These are phyloP conservation scores for Zhuliangozyma parablackwelliae DNA, from an alignment of 1,139 yeast species.

Conservation along the genomic window DNA sequence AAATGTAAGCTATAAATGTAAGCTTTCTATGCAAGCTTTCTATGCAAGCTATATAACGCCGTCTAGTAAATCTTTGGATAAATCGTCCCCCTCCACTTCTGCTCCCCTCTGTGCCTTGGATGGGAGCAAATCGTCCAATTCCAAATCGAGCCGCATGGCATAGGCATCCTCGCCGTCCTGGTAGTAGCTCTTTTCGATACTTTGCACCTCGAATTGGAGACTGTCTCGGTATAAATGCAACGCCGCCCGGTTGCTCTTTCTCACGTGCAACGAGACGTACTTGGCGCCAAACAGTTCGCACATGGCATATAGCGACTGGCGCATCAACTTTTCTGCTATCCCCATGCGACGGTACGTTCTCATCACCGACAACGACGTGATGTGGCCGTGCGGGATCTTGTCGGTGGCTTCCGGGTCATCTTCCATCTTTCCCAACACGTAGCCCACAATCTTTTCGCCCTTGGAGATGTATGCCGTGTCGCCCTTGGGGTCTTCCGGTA, in stretches of 20 bases:
- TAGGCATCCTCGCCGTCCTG: constrained; percentile 99
- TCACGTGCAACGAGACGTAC: constrained; percentile 87
- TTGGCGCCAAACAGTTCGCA: constrained; percentile 80
- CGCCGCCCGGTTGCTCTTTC: constrained; percentile 93
- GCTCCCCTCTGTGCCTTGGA: constrained; percentile 43
- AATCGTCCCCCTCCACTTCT: constrained; percentile 41
- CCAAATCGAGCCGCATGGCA: constrained; percentile 74
- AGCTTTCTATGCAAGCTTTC: too few relatives aligned
- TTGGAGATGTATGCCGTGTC: constrained; percentile 54
- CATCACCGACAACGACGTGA: constrained; percentile 92
- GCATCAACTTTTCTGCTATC: constrained; percentile 87
- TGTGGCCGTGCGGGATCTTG: constrained; percentile 84
- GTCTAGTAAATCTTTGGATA: constrained; percentile 34
- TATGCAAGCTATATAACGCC: constrained; percentile 11
- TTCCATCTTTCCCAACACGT: constrained; percentile 93
- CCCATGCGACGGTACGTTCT: constrained; percentile 95
- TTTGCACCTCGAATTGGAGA: constrained; percentile 71
- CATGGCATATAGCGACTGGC: constrained; percentile 74
- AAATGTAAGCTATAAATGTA: neutral
- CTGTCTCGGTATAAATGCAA: constrained; percentile 87
- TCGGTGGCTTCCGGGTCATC: constrained; percentile 80
- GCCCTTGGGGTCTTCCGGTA: constrained; percentile 38
- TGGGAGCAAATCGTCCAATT: constrained; percentile 57
- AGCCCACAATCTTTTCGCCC: constrained; percentile 86
- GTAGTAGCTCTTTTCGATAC: constrained; percentile 81